Evolutionary conservation across 495 filamentous ascomycete species (phyloP), one percentile per base, ranked within the genome.

Genomic region (Corynascus novoguineensis): DNA sequence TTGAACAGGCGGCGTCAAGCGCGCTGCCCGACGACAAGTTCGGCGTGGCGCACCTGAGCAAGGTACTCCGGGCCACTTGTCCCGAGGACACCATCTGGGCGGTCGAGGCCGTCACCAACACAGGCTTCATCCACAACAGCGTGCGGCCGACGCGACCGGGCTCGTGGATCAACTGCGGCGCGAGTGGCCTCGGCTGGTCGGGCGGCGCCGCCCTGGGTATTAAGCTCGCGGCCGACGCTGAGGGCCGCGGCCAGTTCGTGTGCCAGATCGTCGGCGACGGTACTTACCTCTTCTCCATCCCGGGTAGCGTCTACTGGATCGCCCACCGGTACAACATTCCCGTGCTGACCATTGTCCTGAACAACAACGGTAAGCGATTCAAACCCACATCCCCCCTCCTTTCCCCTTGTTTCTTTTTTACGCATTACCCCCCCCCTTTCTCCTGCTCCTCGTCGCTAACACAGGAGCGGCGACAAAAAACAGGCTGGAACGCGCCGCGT

Each of bases 171-270:
- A 96, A 95, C 74, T 97, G 92, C 68, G 92, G 92, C 14, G 92
- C 92, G 29, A 92, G 92, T 32, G 92, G 92, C 4, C 78, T 97
- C 0, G 92, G 92, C 19, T 97, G 92, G 92, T 92, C 87, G n/a
- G 92, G 92, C 21, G 92, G 92, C 42, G 92, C 81, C 53, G 83
- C 88, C 2, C 71, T 95, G 4, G 92, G 92, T 15, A 89, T 96
- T 67, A 96, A 96, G 68, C 80, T 97, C 24, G 92, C 90, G 5
- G 80, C 83, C 0, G 86, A 90, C 51, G 70, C 68, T 24, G 75
- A 86, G 41, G 80, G 82, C 25, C 72, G 73, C 17, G 83, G 84
- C 31, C 88, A 89, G 62, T 96, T 97, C 62, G 90, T 97, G 2
- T 87, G 88, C 53, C 90, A 96, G 60, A 86, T 97, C 42, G 92